A percentile compares a stretch with the other conserved stretches of the same genome.
phyloP scores from a whole-genome alignment of 257 asterid species.

The Pogostemon cablin region DNA sequence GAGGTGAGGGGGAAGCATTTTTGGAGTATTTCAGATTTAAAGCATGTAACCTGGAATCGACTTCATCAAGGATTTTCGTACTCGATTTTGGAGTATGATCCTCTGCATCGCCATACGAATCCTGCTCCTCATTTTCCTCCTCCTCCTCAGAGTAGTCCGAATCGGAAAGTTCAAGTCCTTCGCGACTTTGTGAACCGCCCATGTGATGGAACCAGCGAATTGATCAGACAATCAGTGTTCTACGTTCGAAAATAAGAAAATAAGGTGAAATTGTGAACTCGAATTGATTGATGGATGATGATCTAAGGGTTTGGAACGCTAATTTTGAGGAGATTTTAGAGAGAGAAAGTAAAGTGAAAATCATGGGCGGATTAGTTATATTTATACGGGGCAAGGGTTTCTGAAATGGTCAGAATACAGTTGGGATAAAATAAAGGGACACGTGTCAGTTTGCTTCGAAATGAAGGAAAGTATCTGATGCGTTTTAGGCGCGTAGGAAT shows the following conservation, averaged over 20 bases:
- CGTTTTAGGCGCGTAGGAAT: constrained; percentile 22
- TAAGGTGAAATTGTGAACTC: constrained; percentile 4
- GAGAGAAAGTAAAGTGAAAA: constrained; percentile 23
- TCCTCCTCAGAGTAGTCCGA: constrained; percentile 72
- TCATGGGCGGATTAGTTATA: not conserved
- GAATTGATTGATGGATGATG: not conserved
- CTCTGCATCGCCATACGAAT: constrained; percentile 50
- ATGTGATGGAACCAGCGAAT: constrained; percentile 36
- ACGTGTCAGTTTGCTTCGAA: constrained; percentile 39
- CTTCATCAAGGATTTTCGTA: constrained; percentile 59
- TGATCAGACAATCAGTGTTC: not conserved
- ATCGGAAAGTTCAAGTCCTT: constrained; percentile 92
- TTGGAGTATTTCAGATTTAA: constrained; percentile 71
- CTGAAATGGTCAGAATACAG: constrained; percentile 1
- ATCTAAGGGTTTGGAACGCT: constrained; percentile 21
- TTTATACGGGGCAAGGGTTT: not conserved
- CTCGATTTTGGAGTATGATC: constrained; percentile 47
- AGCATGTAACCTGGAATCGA: constrained; percentile 64
- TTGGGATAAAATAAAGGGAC: constrained; percentile 48
- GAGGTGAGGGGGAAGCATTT: constrained; percentile 36
- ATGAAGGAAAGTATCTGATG: constrained; percentile 32
- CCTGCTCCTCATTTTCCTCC: constrained; percentile 53
- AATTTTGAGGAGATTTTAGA: constrained; percentile 38
- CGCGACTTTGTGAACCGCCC: constrained; percentile 98
- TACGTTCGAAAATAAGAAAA: not conserved